Conservation (phyloP, 768 basidiomycete species). For the Lactarius hatsudake region DNA sequence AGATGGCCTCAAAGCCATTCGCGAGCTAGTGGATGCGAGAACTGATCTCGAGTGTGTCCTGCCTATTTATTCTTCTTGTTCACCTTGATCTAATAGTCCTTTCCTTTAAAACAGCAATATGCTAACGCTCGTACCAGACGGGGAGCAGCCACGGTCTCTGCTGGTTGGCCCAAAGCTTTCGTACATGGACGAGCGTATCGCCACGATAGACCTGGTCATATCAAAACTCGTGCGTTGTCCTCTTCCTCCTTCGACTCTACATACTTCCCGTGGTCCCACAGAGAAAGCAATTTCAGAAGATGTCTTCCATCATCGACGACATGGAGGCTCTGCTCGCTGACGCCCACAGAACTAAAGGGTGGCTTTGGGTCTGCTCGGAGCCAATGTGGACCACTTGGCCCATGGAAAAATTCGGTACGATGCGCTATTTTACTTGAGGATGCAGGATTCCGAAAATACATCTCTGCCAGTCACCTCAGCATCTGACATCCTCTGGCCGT, state of each 20-base stretch:
- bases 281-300: constrained; percentile 69
- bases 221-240: constrained; percentile 58
- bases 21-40: constrained; percentile 67
- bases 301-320: constrained; percentile 60
- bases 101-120: constrained; percentile 49
- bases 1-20: constrained; percentile 77
- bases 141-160: constrained; percentile 53
- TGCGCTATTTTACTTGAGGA: neutral
- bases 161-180: constrained; percentile 64
- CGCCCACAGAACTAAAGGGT: constrained; percentile 68
- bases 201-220: constrained; percentile 55
- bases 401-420: constrained; percentile 70
- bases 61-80: neutral
- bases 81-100: neutral
- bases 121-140: constrained; percentile 50
- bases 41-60: constrained; percentile 79
- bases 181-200: constrained; percentile 64
- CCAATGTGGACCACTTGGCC: constrained; percentile 84
- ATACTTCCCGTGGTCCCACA: constrained; percentile 30
- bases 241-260: neutral
- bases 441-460: neutral
- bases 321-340: constrained; percentile 65
- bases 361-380: constrained; percentile 65
- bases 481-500: constrained; percentile 55
- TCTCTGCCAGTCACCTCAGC: constrained; percentile 48